These are phyloP conservation scores for Neurospora sp. DNA, from an alignment of 495 filamentous ascomycete species.

Conservation along the genomic window DNA sequence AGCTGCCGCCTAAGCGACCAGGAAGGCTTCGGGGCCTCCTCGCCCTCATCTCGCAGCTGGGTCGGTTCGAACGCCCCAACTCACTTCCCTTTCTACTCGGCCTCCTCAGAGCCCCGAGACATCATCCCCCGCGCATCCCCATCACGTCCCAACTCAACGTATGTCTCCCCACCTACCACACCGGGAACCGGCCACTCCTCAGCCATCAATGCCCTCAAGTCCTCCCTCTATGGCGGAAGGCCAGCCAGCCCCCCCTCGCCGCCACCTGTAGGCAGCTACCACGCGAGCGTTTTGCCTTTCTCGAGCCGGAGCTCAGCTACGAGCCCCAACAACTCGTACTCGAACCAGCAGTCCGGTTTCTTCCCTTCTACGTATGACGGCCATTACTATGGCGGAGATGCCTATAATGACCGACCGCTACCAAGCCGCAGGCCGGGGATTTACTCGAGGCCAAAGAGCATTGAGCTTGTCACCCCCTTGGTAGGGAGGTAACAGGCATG, in stretches of 20 bases:
- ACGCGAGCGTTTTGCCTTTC: constrained; percentile 34
- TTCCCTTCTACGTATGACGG: constrained; percentile 40
- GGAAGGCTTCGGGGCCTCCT: constrained; percentile 17
- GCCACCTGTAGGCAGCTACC: constrained; percentile 13
- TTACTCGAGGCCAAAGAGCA: constrained; percentile 41
- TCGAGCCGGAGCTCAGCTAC: constrained; percentile 28
- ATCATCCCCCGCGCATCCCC: constrained; percentile 43
- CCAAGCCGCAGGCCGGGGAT: constrained; percentile 31
- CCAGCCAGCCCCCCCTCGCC: constrained; percentile 39
- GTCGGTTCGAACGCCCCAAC: constrained; percentile 15
- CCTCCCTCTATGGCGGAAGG: constrained; percentile 22
- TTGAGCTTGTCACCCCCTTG: constrained; percentile 42
- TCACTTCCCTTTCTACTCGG: constrained; percentile 27
- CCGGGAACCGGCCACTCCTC: constrained; percentile 24
- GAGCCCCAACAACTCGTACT: constrained; percentile 38
- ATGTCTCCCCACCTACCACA: constrained; percentile 33
- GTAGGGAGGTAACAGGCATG: constrained; percentile 26
- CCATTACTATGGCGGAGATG: constrained; percentile 22
- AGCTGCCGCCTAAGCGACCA: constrained; percentile 39
- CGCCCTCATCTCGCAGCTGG: constrained; percentile 15
- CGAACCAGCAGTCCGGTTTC: constrained; percentile 22
- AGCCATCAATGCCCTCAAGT: constrained; percentile 35
- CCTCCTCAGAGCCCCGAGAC: constrained; percentile 34
- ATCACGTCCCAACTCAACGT: constrained; percentile 30
- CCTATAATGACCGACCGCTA: constrained; percentile 34